phyloP scores from a whole-genome alignment of 1,139 yeast species.

The Blastobotrys illinoisensis region DNA sequence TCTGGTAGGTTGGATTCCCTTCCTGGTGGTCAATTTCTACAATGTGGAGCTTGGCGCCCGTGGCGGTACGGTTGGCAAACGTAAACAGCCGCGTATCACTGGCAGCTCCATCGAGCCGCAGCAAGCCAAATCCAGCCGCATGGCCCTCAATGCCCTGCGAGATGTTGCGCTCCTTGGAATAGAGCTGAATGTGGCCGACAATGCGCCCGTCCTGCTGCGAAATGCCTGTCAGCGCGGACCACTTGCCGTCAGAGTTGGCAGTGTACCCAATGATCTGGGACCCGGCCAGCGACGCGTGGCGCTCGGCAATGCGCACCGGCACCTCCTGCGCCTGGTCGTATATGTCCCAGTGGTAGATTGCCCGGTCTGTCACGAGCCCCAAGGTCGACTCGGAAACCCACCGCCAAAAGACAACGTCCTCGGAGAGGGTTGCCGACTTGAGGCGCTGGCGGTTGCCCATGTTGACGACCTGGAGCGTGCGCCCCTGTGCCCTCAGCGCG shows the following conservation, averaged over 20 bases:
- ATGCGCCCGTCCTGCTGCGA: constrained; percentile 92
- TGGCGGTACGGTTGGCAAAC: constrained; percentile 79
- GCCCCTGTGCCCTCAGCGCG: constrained; percentile 92
- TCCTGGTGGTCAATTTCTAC: constrained; percentile 95
- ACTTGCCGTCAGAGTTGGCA: constrained; percentile 72
- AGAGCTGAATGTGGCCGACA: constrained; percentile 94
- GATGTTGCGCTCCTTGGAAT: constrained; percentile 78
- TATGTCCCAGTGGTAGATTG: constrained; percentile 76
- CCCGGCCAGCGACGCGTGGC: constrained; percentile 74
- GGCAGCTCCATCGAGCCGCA: constrained; percentile 68
- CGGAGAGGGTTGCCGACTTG: constrained; percentile 79
- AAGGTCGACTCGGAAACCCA: constrained; percentile 74
- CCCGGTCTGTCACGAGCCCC: constrained; percentile 77
- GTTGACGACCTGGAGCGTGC: constrained; percentile 91
- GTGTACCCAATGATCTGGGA: constrained; percentile 90
- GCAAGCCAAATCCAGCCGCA: constrained; percentile 80
- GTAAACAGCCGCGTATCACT: constrained; percentile 80
- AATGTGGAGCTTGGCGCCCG: constrained; percentile 82
- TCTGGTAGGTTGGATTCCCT: constrained; percentile 75
- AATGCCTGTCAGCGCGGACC: constrained; percentile 96
- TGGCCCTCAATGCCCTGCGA: constrained; percentile 98
- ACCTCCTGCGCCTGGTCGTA: constrained; percentile 76
- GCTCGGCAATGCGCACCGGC: constrained; percentile 73
- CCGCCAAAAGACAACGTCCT: constrained; percentile 92
- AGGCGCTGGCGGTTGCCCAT: constrained; percentile 81